These are phyloP conservation scores for Eimeria acervulina DNA, from an alignment of 169 alveolate genomes.

Conservation along the genomic window DNA sequence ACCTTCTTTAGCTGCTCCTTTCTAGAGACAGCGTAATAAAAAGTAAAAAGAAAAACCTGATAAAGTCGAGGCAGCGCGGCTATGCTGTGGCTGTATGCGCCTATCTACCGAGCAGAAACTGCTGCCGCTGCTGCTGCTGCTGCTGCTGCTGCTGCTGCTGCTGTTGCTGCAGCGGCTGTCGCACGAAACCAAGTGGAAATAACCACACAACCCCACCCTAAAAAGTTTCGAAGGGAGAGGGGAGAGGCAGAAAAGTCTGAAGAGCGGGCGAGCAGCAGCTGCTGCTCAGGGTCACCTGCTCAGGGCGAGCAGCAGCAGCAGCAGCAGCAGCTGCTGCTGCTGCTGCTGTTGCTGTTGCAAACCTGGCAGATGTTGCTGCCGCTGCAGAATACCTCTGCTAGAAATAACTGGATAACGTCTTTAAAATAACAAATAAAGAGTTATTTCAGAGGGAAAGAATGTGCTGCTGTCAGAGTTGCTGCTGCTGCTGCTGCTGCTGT, in stretches of 20 bases:
- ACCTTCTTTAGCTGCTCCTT: too few relatives aligned
- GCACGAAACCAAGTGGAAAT: not conserved
- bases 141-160: too few relatives aligned
- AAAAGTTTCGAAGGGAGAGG: not conserved
- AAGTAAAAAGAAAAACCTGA: not conserved
- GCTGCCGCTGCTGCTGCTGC: too few relatives aligned
- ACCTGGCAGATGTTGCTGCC: not conserved
- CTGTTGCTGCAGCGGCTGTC: too few relatives aligned
- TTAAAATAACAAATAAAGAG: not conserved
- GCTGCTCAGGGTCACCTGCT: conserved; percentile 54
- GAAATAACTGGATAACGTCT: not conserved
- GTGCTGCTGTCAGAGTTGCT: not conserved
- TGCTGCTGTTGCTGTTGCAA: conserved; percentile 27
- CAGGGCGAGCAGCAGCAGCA: conserved; percentile 60
- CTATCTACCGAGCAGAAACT: not conserved
- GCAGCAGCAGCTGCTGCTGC: conserved; percentile 12
- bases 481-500: not conserved
- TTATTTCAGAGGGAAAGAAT: not conserved
- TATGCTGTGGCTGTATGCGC: not conserved
- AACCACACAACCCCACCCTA: conserved; percentile 1
- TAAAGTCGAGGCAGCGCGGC: not conserved
- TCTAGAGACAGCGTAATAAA: not conserved
- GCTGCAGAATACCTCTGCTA: not conserved
- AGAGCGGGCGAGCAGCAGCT: not conserved
- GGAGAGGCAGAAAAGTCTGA: not conserved